Evolutionary conservation across 768 basidiomycete species (phyloP).

Genomic region (Pisolithus sp.): DNA sequence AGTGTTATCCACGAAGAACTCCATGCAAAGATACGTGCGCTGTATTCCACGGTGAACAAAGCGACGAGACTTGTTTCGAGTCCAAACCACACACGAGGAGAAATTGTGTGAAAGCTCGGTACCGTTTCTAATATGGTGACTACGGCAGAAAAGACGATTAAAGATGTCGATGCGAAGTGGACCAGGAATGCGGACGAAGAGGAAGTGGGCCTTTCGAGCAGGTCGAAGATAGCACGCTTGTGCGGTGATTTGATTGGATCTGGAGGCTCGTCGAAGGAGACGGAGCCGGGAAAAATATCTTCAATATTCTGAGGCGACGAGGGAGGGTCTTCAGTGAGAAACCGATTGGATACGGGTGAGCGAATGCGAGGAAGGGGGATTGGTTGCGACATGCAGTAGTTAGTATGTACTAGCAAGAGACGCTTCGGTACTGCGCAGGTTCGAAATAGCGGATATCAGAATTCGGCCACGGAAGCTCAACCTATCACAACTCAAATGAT

Average conservation of each 20-base stretch:
- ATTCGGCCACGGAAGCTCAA: too few species aligned
- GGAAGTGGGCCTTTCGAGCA: constrained; percentile 77
- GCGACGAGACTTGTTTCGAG: constrained; percentile 80
- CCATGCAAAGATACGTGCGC: constrained; percentile 69
- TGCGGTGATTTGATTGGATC: constrained; percentile 34
- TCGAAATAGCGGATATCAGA: too few species aligned
- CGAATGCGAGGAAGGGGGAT: constrained; percentile 25
- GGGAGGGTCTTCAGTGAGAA: constrained; percentile 39
- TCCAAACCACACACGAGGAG: constrained; percentile 76
- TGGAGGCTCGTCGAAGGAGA: constrained; percentile 29
- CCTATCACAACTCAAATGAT: too few species aligned
- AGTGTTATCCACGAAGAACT: constrained; percentile 58
- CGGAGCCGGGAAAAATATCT: constrained; percentile 34
- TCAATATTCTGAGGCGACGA: constrained; percentile 27
- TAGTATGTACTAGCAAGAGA: too few species aligned
- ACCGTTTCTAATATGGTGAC: constrained; percentile 79
- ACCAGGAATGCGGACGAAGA: constrained; percentile 71
- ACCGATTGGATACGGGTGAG: constrained; percentile 24
- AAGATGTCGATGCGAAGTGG: constrained; percentile 61
- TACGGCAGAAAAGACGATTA: constrained; percentile 69
- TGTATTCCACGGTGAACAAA: constrained; percentile 82
- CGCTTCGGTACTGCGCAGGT: not conserved
- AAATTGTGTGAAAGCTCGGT: constrained; percentile 64
- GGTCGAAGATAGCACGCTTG: constrained; percentile 59
- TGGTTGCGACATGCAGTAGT: constrained; percentile 22